These are phyloP conservation scores for Lippia alba DNA, from an alignment of 305 asterid species.

Conservation along the genomic window DNA sequence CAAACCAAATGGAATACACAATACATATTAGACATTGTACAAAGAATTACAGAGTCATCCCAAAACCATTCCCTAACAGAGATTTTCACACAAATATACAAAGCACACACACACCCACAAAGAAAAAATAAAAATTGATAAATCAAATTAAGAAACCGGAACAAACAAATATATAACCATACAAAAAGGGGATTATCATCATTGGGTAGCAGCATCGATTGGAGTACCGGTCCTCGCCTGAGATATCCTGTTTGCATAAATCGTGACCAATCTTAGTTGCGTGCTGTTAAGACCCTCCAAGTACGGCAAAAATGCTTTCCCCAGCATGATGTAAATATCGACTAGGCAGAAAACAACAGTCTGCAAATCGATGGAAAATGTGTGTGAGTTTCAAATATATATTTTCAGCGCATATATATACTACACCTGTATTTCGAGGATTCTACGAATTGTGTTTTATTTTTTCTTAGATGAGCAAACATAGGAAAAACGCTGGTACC, in stretches of 20 bases:
- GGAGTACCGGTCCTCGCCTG: slow-evolving; percentile 96
- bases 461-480: background rate
- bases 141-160: slow-evolving; percentile 38
- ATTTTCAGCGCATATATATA: too few relatives aligned
- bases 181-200: slow-evolving; percentile 15
- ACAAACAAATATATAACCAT: slow-evolving; percentile 15
- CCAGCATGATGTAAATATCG: slow-evolving; percentile 94
- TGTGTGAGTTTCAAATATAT: slow-evolving; percentile 14
- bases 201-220: slow-evolving; percentile 48
- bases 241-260: slow-evolving; percentile 95
- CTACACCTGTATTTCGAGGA: background rate
- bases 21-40: slow-evolving; percentile 28
- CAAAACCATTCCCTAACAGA: slow-evolving; percentile 29
- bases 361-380: slow-evolving; percentile 54
- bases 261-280: slow-evolving; percentile 86
- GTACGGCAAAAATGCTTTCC: slow-evolving; percentile 91
- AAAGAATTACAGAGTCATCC: slow-evolving; percentile 39
- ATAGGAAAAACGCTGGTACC: slow-evolving; percentile 47
- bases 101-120: slow-evolving; percentile 35
- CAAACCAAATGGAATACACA: slow-evolving; percentile 32
- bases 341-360: slow-evolving; percentile 98
- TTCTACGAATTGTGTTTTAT: background rate
- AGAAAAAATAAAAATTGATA: slow-evolving; percentile 30
- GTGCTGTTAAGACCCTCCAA: slow-evolving; percentile 95
- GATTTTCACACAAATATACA: slow-evolving; percentile 49